These are phyloP conservation scores for Colletotrichum cordylinicola DNA, from an alignment of 2,329 filamentous ascomycete species.

Conservation along the genomic window DNA sequence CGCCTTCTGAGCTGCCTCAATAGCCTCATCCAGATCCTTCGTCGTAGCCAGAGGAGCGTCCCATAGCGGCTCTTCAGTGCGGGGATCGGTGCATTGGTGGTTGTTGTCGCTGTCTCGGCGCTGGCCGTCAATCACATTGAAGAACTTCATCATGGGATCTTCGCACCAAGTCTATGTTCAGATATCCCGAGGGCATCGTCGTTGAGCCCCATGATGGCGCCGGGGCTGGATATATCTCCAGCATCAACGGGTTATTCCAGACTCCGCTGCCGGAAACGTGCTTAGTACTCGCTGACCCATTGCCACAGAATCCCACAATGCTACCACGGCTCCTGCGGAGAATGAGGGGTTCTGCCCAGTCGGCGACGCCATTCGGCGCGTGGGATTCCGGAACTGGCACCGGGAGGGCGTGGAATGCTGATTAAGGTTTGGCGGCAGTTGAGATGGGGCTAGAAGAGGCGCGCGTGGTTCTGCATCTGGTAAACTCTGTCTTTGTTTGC, in stretches of 20 bases:
- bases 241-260: neutral
- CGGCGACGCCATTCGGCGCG: neutral
- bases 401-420: neutral
- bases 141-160: neutral
- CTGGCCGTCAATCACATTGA: constrained; percentile 10
- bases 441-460: neutral
- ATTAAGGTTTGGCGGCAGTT: constrained; percentile 8
- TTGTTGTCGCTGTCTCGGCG: neutral
- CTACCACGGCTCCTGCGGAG: neutral
- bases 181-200: accelerated
- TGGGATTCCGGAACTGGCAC: neutral
- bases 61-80: constrained; percentile 35
- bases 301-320: neutral
- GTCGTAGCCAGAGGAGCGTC: constrained; percentile 48
- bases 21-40: constrained; percentile 50
- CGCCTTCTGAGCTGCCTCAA: constrained; percentile 48
- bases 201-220: neutral
- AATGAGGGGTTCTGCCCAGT: constrained; percentile 1
- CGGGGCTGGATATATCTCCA: neutral
- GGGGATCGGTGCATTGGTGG: constrained; percentile 31
- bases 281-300: neutral
- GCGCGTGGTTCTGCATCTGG: neutral
- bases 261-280: neutral
- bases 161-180: accelerated
- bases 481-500: neutral